Conservation (phyloP, 495 filamentous ascomycete species). For the Penicillium samsonianum region DNA sequence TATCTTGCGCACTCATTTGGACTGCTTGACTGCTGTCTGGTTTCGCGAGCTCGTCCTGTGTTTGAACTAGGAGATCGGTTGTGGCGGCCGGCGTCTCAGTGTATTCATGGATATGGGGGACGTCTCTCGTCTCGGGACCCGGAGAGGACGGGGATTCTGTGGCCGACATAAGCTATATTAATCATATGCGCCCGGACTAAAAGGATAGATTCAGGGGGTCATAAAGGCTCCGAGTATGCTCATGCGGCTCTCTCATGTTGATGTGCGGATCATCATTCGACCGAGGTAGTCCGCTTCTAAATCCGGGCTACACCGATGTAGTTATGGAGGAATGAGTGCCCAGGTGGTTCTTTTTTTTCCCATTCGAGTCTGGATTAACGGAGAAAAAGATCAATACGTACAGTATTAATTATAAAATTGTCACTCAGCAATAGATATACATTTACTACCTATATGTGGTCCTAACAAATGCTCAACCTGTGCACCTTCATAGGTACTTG, state of each 20-base stretch:
- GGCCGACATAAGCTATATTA: slow-evolving; percentile 43
- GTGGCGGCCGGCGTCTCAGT: slow-evolving; percentile 14
- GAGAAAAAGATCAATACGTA: neutral
- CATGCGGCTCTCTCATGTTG: slow-evolving; percentile 31
- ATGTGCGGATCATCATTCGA: slow-evolving; percentile 32
- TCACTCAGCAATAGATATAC: neutral
- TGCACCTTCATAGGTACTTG: neutral
- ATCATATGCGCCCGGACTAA: slow-evolving; percentile 52
- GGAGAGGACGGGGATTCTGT: slow-evolving; percentile 30
- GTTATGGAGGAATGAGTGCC: neutral
- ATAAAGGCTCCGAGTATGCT: slow-evolving; percentile 8
- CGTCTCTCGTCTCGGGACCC: slow-evolving; percentile 32
- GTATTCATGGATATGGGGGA: slow-evolving; percentile 21
- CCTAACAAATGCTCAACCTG: neutral
- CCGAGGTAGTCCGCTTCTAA: slow-evolving; percentile 22
- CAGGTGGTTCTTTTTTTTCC: neutral
- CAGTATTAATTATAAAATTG: neutral
- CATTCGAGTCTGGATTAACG: neutral
- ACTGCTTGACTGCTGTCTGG: slow-evolving; percentile 12
- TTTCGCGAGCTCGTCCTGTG: slow-evolving; percentile 27
- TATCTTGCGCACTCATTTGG: slow-evolving; percentile 21
- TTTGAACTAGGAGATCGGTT: slow-evolving; percentile 20
- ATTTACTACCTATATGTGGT: neutral
- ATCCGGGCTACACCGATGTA: neutral
- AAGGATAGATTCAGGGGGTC: slow-evolving; percentile 48